Base-by-base conservation (phyloP, 306 rosid species). In the Cyamopsis tetragonoloba region DNA sequence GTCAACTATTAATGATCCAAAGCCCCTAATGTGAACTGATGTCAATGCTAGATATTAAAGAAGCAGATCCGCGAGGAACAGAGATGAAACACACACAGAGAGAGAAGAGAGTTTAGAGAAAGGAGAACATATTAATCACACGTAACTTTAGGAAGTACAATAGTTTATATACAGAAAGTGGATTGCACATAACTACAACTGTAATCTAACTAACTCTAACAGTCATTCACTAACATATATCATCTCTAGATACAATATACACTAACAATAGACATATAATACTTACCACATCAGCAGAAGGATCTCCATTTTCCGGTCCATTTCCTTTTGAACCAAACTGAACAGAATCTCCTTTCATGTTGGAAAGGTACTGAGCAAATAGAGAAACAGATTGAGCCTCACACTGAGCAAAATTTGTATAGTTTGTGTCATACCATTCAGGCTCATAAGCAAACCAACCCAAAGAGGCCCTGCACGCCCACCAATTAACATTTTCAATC, bases 361-460 rank as follows among this genome's bases (percentile, higher is more conserved):
- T 88, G 63, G 88, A 78, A 77, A 93, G 97, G 84, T 74, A 83
- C 59, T 93, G 88, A 63, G 86, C 91, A 86, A 86, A 90, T 48
- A 83, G 77, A 76, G 90, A 86, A 70, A 90, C 89, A 61, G 97
- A 89, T 34, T 89, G 98, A 66, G 98, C 98, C 82, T 93, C 97
- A 38, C 97, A 88, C 72, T 86, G 96, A 43, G 96, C 69, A 75
- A 88, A 93, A 82, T 82, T 93, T 64, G 83, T 65, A 58, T 86
- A 75, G 60, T 80, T 86, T 55, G 86, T 75, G 75, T 93, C 98
- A 64, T 76, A 93, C 98, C 97, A 93, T 60, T 88, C 96, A 12
- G 91, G 90, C 73, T 79, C 85, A 68, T 75, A 50, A 48, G 98
- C 88, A 89, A 92, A 92, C 98, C 98, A 92, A 63, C 98, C 95